phyloP scores from a whole-genome alignment of 2,329 filamentous ascomycete genomes.

The Alternaria solani region DNA sequence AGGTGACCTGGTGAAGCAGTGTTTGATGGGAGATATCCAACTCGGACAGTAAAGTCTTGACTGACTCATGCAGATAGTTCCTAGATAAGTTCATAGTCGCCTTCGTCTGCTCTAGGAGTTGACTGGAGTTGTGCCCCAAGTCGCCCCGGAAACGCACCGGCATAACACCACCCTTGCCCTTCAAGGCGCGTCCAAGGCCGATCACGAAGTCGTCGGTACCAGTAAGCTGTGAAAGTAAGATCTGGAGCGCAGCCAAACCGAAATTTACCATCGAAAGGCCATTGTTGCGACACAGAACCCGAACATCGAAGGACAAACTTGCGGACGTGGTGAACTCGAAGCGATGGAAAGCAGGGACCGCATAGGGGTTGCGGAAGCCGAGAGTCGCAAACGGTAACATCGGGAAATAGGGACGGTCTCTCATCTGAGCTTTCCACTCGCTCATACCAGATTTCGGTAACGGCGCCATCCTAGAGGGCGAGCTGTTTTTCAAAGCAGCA shows the following conservation, averaged over 20 bases:
- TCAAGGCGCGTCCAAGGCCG: slow-evolving; percentile 2
- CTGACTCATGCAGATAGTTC: neutral
- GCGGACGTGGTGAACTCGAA: neutral
- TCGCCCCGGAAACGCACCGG: slow-evolving; percentile 3
- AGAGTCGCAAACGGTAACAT: slow-evolving; percentile 6
- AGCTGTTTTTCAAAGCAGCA: neutral
- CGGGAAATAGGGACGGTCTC: neutral
- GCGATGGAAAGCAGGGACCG: slow-evolving; percentile 3
- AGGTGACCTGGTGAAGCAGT: slow-evolving; percentile 4
- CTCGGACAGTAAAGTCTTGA: slow-evolving; percentile 2
- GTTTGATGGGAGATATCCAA: neutral
- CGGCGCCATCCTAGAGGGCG: neutral
- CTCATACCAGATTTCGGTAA: neutral
- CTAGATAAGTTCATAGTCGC: neutral
- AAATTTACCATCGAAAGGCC: neutral
- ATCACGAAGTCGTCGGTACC: slow-evolving; percentile 9
- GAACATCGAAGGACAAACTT: neutral
- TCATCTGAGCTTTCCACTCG: slow-evolving; percentile 1
- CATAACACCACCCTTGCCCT: neutral
- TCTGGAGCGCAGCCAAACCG: slow-evolving; percentile 5
- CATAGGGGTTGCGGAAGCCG: slow-evolving; percentile 6
- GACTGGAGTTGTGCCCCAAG: neutral
- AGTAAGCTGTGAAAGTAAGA: slow-evolving; percentile 7
- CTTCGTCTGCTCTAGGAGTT: neutral
- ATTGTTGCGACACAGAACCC: neutral